phyloP scores from a whole-genome alignment of 352 stramenopile species.

The Globisporangium nagaii region DNA sequence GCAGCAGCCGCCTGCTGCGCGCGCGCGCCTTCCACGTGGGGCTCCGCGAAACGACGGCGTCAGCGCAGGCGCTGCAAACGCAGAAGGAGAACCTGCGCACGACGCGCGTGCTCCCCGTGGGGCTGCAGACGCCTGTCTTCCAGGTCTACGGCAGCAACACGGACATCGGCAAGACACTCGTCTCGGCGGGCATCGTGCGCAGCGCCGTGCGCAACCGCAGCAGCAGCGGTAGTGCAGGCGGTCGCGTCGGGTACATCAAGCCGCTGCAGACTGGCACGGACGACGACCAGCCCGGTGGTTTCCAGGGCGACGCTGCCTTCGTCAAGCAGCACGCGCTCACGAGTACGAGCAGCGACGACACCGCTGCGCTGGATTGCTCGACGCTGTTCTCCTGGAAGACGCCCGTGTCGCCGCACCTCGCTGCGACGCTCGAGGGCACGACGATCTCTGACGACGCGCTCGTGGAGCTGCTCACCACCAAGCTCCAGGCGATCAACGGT shows the following conservation, averaged over 20 bases:
- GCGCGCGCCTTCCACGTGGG: conserved; percentile 41
- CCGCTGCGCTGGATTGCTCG: conserved; percentile 39
- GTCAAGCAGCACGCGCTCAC: conserved; percentile 47
- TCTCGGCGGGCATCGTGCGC: conserved; percentile 91
- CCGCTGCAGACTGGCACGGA: conserved; percentile 93
- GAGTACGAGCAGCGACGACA: background rate
- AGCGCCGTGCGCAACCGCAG: conserved; percentile 32
- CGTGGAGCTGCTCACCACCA: conserved; percentile 58
- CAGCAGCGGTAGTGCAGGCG: background rate
- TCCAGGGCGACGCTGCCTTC: conserved; percentile 85
- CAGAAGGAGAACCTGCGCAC: conserved; percentile 51
- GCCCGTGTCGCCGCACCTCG: conserved; percentile 93
- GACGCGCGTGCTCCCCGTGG: conserved; percentile 36
- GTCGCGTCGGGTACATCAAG: conserved; percentile 91
- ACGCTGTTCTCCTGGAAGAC: conserved; percentile 94
- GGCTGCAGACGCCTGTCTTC: conserved; percentile 69
- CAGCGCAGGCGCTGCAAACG: conserved; percentile 25
- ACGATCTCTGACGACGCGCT: conserved; percentile 87
- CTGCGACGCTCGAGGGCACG: conserved; percentile 81
- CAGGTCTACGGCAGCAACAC: conserved; percentile 97
- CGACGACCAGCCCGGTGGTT: conserved; percentile 30
- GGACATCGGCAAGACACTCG: conserved; percentile 96
- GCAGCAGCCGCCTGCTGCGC: background rate
- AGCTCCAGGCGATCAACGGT: conserved; percentile 36
- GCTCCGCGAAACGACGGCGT: conserved; percentile 24